Conservation (phyloP, 495 filamentous ascomycete genomes). For the Trichocladium uniseriatum region DNA sequence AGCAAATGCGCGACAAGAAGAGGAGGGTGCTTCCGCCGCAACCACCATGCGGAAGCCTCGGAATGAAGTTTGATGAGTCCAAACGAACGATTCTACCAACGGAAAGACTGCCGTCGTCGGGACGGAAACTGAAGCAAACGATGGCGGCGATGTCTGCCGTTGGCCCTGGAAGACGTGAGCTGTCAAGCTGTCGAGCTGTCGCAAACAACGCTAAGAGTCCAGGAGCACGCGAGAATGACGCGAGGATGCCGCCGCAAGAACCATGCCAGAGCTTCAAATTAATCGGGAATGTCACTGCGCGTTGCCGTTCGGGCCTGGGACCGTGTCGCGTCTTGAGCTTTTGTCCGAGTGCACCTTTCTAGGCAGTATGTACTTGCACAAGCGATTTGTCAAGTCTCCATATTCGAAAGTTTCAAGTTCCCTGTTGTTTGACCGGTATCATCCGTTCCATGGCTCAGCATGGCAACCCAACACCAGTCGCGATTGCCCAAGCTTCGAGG, state of each 20-base stretch:
- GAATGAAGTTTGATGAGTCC: not conserved
- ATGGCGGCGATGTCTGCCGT: not conserved
- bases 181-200: too few relatives aligned
- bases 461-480: too few relatives aligned
- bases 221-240: slow-evolving; percentile 26
- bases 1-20: too few relatives aligned
- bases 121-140: not conserved
- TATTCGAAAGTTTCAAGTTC: too few relatives aligned
- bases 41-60: slow-evolving; percentile 1
- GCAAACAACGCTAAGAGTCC: slow-evolving; percentile 3
- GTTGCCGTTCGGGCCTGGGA: too few relatives aligned
- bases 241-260: slow-evolving; percentile 8
- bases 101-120: not conserved
- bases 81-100: not conserved
- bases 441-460: too few relatives aligned
- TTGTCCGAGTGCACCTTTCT: not conserved
- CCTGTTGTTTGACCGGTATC: too few relatives aligned
- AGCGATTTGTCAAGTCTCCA: too few relatives aligned
- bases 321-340: slow-evolving; percentile 2
- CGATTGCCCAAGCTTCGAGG: too few relatives aligned
- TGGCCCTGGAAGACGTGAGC: slow-evolving; percentile 1
- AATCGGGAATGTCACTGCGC: slow-evolving; percentile 10
- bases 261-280: slow-evolving; percentile 2
- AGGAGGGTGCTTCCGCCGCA: slow-evolving; percentile 1
- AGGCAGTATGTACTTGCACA: too few relatives aligned